phyloP scores from a whole-genome alignment of 495 filamentous ascomycete species.

The Neurospora intermedia region DNA sequence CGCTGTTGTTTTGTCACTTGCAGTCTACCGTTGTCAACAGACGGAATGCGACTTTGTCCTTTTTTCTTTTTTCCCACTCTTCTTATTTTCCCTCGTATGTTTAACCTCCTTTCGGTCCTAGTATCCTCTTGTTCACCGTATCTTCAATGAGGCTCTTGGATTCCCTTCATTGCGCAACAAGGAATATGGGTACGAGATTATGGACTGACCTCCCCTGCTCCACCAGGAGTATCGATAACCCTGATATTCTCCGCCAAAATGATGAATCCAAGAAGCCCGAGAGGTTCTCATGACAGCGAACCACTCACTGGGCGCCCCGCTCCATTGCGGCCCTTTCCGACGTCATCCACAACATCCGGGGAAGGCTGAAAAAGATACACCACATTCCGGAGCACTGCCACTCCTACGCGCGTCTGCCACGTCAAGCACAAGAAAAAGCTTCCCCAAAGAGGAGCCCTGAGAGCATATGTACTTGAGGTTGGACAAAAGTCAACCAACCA shows the following conservation, averaged over 20 bases:
- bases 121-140: not conserved
- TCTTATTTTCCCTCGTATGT: not conserved
- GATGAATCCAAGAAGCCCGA: not conserved
- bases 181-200: not conserved
- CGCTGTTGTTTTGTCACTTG: not conserved
- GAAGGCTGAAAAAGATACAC: not conserved
- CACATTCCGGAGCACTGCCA: not conserved
- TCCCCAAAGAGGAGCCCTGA: not conserved
- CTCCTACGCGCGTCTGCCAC: not conserved
- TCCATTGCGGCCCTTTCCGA: not conserved
- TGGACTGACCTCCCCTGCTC: not conserved
- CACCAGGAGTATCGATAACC: not conserved
- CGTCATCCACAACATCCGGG: not conserved
- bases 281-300: not conserved
- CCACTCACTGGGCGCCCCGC: not conserved
- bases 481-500: not conserved
- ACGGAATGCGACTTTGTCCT: not conserved
- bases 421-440: not conserved
- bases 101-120: not conserved
- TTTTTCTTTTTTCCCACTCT: not conserved
- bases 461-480: no score
- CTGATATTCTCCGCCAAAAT: no score
- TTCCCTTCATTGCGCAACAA: no score
- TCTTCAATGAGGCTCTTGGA: not conserved
- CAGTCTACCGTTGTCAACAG: not conserved